phyloP scores from a whole-genome alignment of 768 basidiomycete genomes.

The Podaxis pistillaris region DNA sequence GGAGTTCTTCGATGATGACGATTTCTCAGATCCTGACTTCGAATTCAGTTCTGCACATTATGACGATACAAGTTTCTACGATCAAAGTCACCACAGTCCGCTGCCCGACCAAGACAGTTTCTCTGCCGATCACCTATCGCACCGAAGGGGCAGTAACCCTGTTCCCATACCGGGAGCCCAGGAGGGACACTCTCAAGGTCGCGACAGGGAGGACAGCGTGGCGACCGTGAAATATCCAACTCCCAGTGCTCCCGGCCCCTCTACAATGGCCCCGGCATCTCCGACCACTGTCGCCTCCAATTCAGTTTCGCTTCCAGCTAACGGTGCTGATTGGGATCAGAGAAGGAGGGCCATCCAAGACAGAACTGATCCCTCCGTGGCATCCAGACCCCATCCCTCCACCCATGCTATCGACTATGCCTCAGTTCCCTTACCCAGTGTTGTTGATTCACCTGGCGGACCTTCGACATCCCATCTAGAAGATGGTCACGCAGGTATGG shows the following conservation, averaged over 20 bases:
- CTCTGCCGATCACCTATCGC: constrained; percentile 5
- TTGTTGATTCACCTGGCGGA: constrained; percentile 4
- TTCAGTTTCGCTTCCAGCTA: constrained; percentile 46
- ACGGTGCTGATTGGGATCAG: constrained; percentile 58
- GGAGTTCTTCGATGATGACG: constrained; percentile 41
- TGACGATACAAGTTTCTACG: constrained; percentile 29
- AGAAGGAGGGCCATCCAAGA: constrained; percentile 37
- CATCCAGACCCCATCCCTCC: constrained; percentile 5
- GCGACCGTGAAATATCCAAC: constrained; percentile 32
- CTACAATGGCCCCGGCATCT: constrained; percentile 21
- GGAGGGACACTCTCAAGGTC: constrained; percentile 24
- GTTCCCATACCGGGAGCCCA: constrained; percentile 51
- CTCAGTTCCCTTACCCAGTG: constrained; percentile 3
- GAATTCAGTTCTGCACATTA: constrained; percentile 39
- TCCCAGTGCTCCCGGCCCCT: constrained; percentile 5
- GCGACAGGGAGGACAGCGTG: constrained; percentile 57
- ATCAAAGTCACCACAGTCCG: constrained; percentile 13
- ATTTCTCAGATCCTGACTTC: constrained; percentile 34
- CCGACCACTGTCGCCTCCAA: constrained; percentile 15
- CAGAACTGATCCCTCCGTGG: constrained; percentile 20
- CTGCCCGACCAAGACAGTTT: constrained; percentile 21
- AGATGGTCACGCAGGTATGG: constrained; percentile 27
- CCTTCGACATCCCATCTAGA: constrained; percentile 7
- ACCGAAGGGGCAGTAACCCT: constrained; percentile 58
- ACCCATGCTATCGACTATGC: constrained; percentile 6